Evolutionary conservation across 73 alveolate genomes (phyloP), one percentile per base, ranked within the genome.

Genomic region (Diophrys appendiculata): DNA sequence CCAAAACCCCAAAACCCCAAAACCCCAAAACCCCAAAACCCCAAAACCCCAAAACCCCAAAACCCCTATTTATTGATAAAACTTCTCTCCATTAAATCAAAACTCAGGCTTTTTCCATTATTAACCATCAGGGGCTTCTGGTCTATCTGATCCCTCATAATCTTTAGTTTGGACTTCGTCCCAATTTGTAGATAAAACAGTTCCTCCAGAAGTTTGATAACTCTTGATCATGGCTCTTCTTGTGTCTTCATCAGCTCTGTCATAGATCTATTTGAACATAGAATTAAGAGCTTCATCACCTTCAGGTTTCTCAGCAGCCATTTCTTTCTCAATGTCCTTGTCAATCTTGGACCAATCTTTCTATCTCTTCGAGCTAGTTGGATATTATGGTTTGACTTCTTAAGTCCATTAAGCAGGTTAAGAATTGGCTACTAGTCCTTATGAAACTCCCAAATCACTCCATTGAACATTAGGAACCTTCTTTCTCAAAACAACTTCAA

Each of bases 221-320:
- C 96, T 88, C 87, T 97, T 97, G 74, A 97, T 93, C 99, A 97
- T 97, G 23, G 99, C 99, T 91, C 99, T 94, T 80, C 98, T 77
- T 0, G 99, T 97, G 73, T 96, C 96, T 76, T 97, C 99, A 84
- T 97, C 99, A n/a, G 97, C 94, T 77, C 92, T 88, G 14, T 85
- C 95, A 83, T 97, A 97, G 72, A 97, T 96, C 80, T 96, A 90
- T 84, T 96, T 93, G 89, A 97, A 96, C 52, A 97, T 88, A 55
- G 91, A 78, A 86, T 95, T 93, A 84, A 97, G 78, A 22, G 99
- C 99, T 55, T 87, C 99, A 65, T 97, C 98, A 29, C 99, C 95
- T 82, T 96, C 96, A 25, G 95, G 97, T 83, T 92, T 95, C 68
- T 91, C 93, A 1, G n/a, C 31, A 3, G 34, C 55, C 80, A 93